Percentiles rank a stretch among this genome's conserved stretches.
Conservation (phyloP, 228 moss, liverwort and hornwort species). For the Sphagnum magellanicum region DNA sequence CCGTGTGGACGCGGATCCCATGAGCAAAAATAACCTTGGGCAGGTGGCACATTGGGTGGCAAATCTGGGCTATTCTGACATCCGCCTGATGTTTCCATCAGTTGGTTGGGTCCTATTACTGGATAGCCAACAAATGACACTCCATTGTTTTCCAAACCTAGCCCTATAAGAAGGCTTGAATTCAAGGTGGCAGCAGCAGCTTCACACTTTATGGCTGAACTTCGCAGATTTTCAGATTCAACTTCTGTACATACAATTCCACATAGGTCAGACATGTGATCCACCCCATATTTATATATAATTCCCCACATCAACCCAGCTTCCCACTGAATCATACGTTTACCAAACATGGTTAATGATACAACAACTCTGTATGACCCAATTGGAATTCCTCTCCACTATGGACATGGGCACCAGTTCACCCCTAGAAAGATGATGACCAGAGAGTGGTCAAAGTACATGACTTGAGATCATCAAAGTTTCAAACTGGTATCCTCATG, state of each 20-base stretch:
- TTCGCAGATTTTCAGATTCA: slow-evolving; percentile 3
- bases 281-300: no score
- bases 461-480: no score
- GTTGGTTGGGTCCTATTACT: slow-evolving; percentile 15
- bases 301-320: no score
- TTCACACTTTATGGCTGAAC: slow-evolving; percentile 7
- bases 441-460: no score
- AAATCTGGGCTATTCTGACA: slow-evolving; percentile 13
- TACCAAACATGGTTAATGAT: no score
- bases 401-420: no score
- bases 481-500: no score
- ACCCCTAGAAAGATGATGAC: no score
- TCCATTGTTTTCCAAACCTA: slow-evolving; percentile 19
- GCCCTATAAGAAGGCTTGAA: slow-evolving; percentile 1
- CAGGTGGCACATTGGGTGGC: neutral
- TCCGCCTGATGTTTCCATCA: slow-evolving; percentile 11
- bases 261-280: no score
- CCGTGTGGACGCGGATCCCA: slow-evolving; percentile 13
- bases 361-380: no score
- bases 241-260: slow-evolving; percentile 12
- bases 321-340: no score
- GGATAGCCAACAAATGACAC: slow-evolving; percentile 29
- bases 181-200: slow-evolving; percentile 7
- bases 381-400: no score
- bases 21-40: neutral